Percentiles rank a stretch among this genome's conserved stretches.
These are phyloP conservation scores for Periconia macrospinosa DNA, from an alignment of 2,329 filamentous ascomycete genomes.

Conservation along the genomic window DNA sequence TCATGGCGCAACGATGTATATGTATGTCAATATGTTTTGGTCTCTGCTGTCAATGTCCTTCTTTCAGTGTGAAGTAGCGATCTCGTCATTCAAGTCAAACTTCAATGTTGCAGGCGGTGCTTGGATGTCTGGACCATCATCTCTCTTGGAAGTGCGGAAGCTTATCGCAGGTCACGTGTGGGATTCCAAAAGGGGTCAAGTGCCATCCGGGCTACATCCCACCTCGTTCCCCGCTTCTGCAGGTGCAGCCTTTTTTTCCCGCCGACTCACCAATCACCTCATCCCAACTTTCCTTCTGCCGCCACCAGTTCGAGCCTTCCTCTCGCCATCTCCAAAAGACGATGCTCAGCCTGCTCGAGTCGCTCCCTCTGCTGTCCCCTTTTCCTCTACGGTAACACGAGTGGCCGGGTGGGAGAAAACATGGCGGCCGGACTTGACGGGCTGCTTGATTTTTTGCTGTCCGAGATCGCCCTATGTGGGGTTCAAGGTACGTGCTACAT, in stretches of 20 bases:
- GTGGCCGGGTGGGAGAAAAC: constrained; percentile 17
- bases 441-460: constrained; percentile 60
- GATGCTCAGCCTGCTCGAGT: constrained; percentile 5
- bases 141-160: too few relatives aligned
- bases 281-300: background rate
- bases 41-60: background rate
- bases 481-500: constrained; percentile 55
- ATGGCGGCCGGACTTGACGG: constrained; percentile 54
- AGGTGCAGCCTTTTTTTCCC: background rate
- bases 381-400: constrained; percentile 11
- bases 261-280: background rate
- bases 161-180: background rate
- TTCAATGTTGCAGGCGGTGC: too few relatives aligned
- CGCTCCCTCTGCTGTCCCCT: constrained; percentile 3
- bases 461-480: constrained; percentile 62
- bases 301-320: constrained; percentile 25
- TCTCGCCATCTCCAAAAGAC: constrained; percentile 14
- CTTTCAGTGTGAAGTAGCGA: background rate
- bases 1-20: background rate
- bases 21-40: too few relatives aligned
- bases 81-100: too few relatives aligned
- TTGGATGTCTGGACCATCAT: too few relatives aligned
- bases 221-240: constrained; percentile 2
- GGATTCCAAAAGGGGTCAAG: background rate
- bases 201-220: background rate